Conservation (phyloP, 148 eudicot species). For the Rhododendron ferrugineum region DNA sequence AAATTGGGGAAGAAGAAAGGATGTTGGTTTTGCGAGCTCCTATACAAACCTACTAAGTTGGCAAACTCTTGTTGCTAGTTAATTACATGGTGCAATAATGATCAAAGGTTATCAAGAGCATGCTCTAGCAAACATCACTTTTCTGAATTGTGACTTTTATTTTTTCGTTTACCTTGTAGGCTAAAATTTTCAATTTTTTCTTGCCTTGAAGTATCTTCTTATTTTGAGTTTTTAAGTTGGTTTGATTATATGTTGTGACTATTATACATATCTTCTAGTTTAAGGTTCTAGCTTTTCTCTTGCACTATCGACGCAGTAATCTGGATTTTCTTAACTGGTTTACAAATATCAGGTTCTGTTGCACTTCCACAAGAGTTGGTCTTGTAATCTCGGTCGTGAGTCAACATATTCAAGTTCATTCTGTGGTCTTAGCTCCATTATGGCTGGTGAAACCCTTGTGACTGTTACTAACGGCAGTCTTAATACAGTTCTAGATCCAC, state of each 20-base stretch:
- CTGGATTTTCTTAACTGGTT: neutral
- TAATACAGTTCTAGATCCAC: slow-evolving; percentile 14
- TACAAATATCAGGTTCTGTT: slow-evolving; percentile 13
- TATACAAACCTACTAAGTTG: neutral
- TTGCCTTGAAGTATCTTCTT: neutral
- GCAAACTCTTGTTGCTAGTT: neutral
- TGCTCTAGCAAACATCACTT: neutral
- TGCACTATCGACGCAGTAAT: neutral
- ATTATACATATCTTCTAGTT: neutral
- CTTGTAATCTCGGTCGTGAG: neutral
- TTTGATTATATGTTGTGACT: neutral
- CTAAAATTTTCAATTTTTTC: neutral
- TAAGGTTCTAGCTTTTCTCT: neutral
- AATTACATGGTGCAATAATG: neutral
- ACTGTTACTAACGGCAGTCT: slow-evolving; percentile 24
- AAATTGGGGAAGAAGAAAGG: neutral
- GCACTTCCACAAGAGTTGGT: slow-evolving; percentile 4
- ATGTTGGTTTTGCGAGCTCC: neutral
- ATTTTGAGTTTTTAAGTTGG: neutral
- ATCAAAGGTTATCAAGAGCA: neutral
- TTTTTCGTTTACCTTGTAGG: neutral
- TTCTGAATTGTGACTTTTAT: neutral
- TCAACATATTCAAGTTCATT: slow-evolving; percentile 2
- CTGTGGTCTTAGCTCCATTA: slow-evolving; percentile 17
- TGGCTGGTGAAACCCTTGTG: slow-evolving; percentile 40